Base-by-base conservation (phyloP, 345 rosid genomes). In the Raphanus sativus region DNA sequence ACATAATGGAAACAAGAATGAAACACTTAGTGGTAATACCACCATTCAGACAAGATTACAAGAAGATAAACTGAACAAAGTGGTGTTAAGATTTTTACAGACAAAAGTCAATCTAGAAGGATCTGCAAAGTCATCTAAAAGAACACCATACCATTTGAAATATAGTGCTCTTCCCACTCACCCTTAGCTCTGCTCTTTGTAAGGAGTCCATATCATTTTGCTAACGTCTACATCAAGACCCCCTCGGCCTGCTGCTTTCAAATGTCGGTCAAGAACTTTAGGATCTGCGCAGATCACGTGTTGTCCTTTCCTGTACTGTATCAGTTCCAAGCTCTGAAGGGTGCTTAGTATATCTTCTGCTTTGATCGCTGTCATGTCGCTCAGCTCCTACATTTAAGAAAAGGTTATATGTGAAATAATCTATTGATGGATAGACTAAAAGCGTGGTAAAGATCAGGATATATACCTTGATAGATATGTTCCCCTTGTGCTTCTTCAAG, bases 241-340 rank as follows among this genome's bases (percentile, higher is more conserved):
- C 17, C 98, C 99, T 1, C 94, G 86, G 5, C 99, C 99, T 8
- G 98, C 99, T 5, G 99, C 97, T 87, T 95, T 95, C 69, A 95
- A 86, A 81, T 96, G 99, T 15, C 99, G 93, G 70, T 96, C 99
- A 81, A 96, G 82, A 2, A 96, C 94, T 81, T 96, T 96, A 5
- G 98, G 99, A 80, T 96, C 98, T 0, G 99, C 99, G 62, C 99
- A 96, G 54, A 96, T 96, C 60, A 93, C 98, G 29, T 96, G 98
- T 79, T 96, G 99, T 66, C 99, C 99, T 81, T 96, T 96, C 70
- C 99, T 87, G 86, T 96, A 96, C 69, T 96, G 99, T 75, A 96
- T 96, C 80, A 96, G 75, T 66, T 96, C 99, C 71, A 96, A 86
- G 85, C 93, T 91, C 86, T 96, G 99, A 62, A 96, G 93, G 33